Evolutionary conservation across 2,329 filamentous ascomycete genomes (phyloP).

Genomic region (Colletotrichum sansevieriae): DNA sequence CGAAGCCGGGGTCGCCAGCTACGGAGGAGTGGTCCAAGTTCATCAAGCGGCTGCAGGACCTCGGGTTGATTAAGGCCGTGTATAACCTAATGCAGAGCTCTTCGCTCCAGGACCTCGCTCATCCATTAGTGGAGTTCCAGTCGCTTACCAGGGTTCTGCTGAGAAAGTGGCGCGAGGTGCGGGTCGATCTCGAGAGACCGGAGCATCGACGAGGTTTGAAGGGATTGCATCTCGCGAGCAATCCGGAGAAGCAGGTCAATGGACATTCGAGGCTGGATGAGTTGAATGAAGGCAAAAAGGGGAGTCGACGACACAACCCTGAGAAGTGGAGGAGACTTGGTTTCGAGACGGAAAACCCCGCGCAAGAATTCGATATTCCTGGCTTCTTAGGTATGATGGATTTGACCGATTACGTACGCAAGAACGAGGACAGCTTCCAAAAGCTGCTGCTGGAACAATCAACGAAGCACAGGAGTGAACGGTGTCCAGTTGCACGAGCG

Average conservation of each 20-base stretch:
- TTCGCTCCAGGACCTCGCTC: slow-evolving; percentile 88
- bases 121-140: slow-evolving; percentile 94
- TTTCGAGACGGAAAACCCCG: slow-evolving; percentile 91
- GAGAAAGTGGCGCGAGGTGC: slow-evolving; percentile 88
- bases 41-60: slow-evolving; percentile 91
- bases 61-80: slow-evolving; percentile 92
- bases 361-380: slow-evolving; percentile 84
- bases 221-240: slow-evolving; percentile 85
- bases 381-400: slow-evolving; percentile 99
- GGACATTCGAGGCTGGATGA: slow-evolving; percentile 54
- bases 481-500: slow-evolving; percentile 89
- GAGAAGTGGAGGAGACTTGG: slow-evolving; percentile 94
- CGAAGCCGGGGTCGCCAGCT: slow-evolving; percentile 49
- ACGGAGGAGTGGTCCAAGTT: slow-evolving; percentile 92
- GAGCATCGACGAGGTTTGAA: slow-evolving; percentile 92
- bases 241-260: slow-evolving; percentile 70
- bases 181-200: slow-evolving; percentile 85
- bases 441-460: slow-evolving; percentile 93
- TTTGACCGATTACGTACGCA: slow-evolving; percentile 90
- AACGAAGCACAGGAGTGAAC: slow-evolving; percentile 74
- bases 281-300: slow-evolving; percentile 62
- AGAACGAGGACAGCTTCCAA: slow-evolving; percentile 92
- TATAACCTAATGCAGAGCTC: slow-evolving; percentile 96
- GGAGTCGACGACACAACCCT: slow-evolving; percentile 81
- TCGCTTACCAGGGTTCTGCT: slow-evolving; percentile 88